These are phyloP conservation scores for Quercus robur DNA, from an alignment of 306 rosid species.

Conservation along the genomic window DNA sequence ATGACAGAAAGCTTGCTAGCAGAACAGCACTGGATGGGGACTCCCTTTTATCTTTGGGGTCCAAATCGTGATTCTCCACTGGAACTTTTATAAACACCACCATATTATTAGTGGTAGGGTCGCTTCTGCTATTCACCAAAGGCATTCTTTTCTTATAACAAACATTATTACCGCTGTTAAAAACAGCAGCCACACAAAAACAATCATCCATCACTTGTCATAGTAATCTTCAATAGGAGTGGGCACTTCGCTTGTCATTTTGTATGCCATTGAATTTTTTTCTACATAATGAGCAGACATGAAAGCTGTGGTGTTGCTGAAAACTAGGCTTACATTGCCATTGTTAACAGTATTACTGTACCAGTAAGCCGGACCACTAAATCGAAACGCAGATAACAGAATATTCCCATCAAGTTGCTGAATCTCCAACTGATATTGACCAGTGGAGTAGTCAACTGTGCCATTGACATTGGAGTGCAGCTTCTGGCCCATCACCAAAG, in stretches of 20 bases:
- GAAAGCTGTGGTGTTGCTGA: conserved; percentile 18
- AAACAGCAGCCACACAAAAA: conserved; percentile 31
- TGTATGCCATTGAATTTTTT: not conserved
- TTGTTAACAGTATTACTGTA: not conserved
- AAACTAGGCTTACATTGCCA: conserved; percentile 12
- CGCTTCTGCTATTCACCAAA: conserved; percentile 15
- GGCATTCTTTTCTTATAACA: conserved; percentile 39
- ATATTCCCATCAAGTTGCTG: conserved; percentile 26
- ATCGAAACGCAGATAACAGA: conserved; percentile 17
- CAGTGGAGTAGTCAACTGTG: conserved; percentile 26
- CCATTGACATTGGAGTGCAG: conserved; percentile 25
- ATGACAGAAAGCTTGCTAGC: conserved; percentile 6
- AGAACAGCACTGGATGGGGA: conserved; percentile 12
- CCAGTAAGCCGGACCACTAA: conserved; percentile 19
- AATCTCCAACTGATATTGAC: conserved; percentile 25
- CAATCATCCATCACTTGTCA: conserved; percentile 30
- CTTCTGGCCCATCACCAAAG: conserved; percentile 8
- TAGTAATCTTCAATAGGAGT: conserved; percentile 18
- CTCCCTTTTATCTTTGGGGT: not conserved
- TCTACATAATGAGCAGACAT: conserved; percentile 18
- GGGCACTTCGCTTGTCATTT: not conserved
- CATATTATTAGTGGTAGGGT: not conserved
- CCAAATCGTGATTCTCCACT: not conserved
- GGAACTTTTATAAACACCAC: conserved; percentile 25
- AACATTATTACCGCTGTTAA: not conserved